phyloP scores from a whole-genome alignment of 208 protist genomes.

The Acanthamoeba culbertsoni region DNA sequence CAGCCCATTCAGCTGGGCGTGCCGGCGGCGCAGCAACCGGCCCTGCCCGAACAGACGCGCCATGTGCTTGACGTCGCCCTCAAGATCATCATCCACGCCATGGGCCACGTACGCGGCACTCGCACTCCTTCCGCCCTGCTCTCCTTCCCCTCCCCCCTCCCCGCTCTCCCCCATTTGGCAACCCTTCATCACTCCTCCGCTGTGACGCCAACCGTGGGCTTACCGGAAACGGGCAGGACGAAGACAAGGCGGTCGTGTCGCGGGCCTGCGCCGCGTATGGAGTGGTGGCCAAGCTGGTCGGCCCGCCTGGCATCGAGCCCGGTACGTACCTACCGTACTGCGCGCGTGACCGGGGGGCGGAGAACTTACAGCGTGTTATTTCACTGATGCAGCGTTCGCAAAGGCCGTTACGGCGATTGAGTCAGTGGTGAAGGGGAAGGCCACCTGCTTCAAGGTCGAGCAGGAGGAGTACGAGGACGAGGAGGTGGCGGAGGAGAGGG shows the following conservation, averaged over 20 bases:
- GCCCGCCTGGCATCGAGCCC: not conserved
- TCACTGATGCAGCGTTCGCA: not conserved
- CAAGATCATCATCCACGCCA: not conserved
- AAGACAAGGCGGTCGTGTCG: slow-evolving; percentile 25
- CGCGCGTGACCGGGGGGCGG: no score
- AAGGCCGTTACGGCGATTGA: not conserved
- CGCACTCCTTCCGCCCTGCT: no score
- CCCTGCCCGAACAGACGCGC: not conserved
- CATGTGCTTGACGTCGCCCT: not conserved
- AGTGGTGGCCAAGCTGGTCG: slow-evolving; percentile 3
- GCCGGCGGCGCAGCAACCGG: not conserved
- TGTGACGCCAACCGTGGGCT: not conserved
- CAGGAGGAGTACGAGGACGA: slow-evolving; percentile 39
- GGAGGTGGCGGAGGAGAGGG: slow-evolving; percentile 29
- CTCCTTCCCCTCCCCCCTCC: no score
- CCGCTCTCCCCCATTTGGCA: not conserved
- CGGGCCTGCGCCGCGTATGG: not conserved
- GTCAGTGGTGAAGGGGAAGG: not conserved
- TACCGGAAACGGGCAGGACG: not conserved
- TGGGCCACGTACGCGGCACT: not conserved
- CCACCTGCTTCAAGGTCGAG: slow-evolving; percentile 8
- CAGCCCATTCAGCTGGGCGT: slow-evolving; percentile 25
- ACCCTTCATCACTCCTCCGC: not conserved
- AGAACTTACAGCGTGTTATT: not conserved
- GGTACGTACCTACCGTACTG: not conserved